phyloP scores from a whole-genome alignment of 139 green algal genomes.

The Chlorella sp. region DNA sequence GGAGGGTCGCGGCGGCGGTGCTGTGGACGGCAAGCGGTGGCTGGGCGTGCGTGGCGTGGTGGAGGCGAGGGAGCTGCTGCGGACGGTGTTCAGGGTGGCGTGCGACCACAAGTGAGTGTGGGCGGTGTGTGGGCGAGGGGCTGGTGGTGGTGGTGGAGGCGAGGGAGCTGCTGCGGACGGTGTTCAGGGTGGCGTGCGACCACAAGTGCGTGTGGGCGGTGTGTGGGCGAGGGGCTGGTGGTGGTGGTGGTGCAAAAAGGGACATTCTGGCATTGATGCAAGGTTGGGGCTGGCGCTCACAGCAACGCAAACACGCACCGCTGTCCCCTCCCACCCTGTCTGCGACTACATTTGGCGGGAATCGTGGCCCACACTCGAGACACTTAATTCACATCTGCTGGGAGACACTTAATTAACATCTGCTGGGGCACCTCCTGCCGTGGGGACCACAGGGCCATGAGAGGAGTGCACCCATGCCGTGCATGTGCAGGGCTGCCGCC shows the following conservation, averaged over 20 bases:
- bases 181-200: slow-evolving; percentile 61
- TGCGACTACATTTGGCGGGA: too few relatives aligned
- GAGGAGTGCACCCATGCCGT: not conserved
- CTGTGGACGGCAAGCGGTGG: slow-evolving; percentile 66
- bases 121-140: too few relatives aligned
- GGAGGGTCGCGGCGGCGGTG: slow-evolving; percentile 49
- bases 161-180: slow-evolving; percentile 55
- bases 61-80: slow-evolving; percentile 64
- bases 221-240: not conserved
- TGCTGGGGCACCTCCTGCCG: not conserved
- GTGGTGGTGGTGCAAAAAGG: not conserved
- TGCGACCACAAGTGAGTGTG: slow-evolving; percentile 50
- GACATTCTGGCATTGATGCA: not conserved
- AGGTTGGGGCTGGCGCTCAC: not conserved
- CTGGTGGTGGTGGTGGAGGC: slow-evolving; percentile 64
- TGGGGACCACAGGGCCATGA: not conserved
- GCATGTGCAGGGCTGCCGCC: not conserved
- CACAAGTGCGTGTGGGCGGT: slow-evolving; percentile 33
- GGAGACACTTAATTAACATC: not conserved
- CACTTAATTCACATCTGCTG: not conserved
- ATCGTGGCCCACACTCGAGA: not conserved
- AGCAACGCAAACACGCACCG: not conserved
- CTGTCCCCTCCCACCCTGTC: too few relatives aligned
- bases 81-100: slow-evolving; percentile 57
- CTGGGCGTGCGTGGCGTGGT: slow-evolving; percentile 48